Conservation (phyloP, 1,284 basidiomycete species). For the Boletellus deceptivus region DNA sequence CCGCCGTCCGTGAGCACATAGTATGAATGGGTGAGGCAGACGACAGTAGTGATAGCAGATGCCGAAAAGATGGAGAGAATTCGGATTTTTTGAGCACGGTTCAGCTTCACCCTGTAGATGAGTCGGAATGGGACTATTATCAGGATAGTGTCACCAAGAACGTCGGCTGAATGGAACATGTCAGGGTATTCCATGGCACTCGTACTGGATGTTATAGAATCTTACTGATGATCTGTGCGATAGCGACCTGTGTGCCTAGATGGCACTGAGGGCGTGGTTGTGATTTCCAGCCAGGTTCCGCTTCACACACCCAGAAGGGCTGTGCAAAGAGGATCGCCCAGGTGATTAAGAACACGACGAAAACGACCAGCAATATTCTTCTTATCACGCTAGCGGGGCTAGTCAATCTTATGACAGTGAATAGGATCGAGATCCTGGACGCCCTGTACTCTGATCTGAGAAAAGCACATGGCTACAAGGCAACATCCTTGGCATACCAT, state of each 20-base stretch:
- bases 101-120: conserved; percentile 2
- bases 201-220: not conserved
- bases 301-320: conserved; percentile 4
- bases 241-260: not conserved
- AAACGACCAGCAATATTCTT: not conserved
- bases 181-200: not conserved
- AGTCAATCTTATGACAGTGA: conserved; percentile 3
- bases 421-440: conserved; percentile 3
- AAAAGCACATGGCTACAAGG: not conserved
- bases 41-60: conserved; percentile 6
- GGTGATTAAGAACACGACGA: not conserved
- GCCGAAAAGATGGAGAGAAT: conserved; percentile 4
- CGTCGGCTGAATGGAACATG: not conserved
- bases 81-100: conserved; percentile 3
- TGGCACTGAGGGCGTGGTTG: not conserved
- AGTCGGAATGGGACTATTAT: conserved; percentile 3
- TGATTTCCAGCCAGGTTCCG: conserved; percentile 5
- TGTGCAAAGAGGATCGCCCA: conserved; percentile 6
- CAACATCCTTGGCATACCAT: not conserved
- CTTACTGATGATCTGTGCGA: conserved; percentile 7
- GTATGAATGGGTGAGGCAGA: conserved; percentile 1
- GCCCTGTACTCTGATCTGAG: not conserved
- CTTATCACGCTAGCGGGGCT: not conserved
- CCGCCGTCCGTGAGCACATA: conserved; percentile 1
- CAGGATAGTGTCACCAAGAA: conserved; percentile 3